Conservation (phyloP, 2,329 filamentous ascomycete species). For the Cordyceps cateniannulata region DNA sequence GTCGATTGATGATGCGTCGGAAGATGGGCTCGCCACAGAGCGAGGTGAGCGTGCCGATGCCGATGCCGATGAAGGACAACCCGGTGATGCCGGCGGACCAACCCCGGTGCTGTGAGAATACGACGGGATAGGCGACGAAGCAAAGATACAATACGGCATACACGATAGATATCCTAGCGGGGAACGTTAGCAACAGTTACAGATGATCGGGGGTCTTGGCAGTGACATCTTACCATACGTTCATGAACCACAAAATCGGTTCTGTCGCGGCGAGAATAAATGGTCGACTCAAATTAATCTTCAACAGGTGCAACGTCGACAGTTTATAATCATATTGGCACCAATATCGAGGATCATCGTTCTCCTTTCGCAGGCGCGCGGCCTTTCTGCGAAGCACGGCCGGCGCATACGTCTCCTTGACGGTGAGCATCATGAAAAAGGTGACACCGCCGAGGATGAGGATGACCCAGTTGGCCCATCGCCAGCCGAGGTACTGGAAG, state of each 20-base stretch:
- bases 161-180: slow-evolving; percentile 60
- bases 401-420: slow-evolving; percentile 68
- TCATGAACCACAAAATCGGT: slow-evolving; percentile 64
- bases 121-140: slow-evolving; percentile 80
- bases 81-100: slow-evolving; percentile 68
- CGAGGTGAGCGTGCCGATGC: slow-evolving; percentile 50
- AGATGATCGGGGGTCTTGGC: not conserved
- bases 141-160: slow-evolving; percentile 79
- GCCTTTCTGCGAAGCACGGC: slow-evolving; percentile 60
- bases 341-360: slow-evolving; percentile 63
- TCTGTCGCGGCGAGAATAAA: slow-evolving; percentile 69
- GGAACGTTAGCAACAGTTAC: not conserved
- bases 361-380: slow-evolving; percentile 54
- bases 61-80: slow-evolving; percentile 65
- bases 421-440: slow-evolving; percentile 46
- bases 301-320: slow-evolving; percentile 55
- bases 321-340: slow-evolving; percentile 66
- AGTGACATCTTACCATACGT: slow-evolving; percentile 41
- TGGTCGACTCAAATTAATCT: slow-evolving; percentile 64
- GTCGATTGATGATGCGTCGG: slow-evolving; percentile 66
- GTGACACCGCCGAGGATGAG: slow-evolving; percentile 60
- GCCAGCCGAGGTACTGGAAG: slow-evolving; percentile 65
- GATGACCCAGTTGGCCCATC: slow-evolving; percentile 74
- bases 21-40: slow-evolving; percentile 60
- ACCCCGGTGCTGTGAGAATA: slow-evolving; percentile 64